A percentile compares a stretch with the other conserved stretches of the same genome.
Evolutionary conservation across 129 eudicot genomes (phyloP).

Genomic region (Chrysanthemum makinoi): DNA sequence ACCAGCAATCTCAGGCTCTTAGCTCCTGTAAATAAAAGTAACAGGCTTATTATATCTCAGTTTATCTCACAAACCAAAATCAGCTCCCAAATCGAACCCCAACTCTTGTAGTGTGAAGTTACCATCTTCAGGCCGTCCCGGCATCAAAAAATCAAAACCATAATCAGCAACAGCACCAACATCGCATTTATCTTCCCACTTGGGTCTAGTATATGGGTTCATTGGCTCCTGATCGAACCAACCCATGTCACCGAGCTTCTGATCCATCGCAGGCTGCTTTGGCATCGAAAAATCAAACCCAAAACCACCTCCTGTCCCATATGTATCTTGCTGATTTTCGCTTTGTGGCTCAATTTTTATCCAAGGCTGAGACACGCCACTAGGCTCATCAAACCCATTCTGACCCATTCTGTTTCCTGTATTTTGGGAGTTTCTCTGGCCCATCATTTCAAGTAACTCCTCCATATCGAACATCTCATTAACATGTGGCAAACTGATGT

Average conservation of each 20-base stretch:
- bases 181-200: neutral
- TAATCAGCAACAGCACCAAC: conserved; percentile 17
- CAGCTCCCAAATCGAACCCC: conserved; percentile 37
- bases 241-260: neutral
- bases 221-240: neutral
- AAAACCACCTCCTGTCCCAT: neutral
- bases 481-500: conserved; percentile 8
- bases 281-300: neutral
- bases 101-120: conserved; percentile 37
- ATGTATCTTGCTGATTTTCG: neutral
- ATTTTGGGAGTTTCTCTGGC: conserved; percentile 6
- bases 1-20: neutral
- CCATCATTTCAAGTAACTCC: conserved; percentile 48
- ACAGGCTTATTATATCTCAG: too few relatives aligned
- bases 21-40: neutral
- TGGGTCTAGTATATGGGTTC: neutral
- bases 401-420: neutral
- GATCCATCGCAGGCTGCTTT: neutral
- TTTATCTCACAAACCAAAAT: conserved; percentile 6
- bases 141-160: conserved; percentile 57
- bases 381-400: neutral
- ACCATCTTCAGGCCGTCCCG: conserved; percentile 62
- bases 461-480: conserved; percentile 70
- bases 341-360: neutral
- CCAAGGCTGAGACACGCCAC: neutral